Base-by-base conservation (phyloP, 2,329 filamentous ascomycete species). In the Ophiostoma sp. region DNA sequence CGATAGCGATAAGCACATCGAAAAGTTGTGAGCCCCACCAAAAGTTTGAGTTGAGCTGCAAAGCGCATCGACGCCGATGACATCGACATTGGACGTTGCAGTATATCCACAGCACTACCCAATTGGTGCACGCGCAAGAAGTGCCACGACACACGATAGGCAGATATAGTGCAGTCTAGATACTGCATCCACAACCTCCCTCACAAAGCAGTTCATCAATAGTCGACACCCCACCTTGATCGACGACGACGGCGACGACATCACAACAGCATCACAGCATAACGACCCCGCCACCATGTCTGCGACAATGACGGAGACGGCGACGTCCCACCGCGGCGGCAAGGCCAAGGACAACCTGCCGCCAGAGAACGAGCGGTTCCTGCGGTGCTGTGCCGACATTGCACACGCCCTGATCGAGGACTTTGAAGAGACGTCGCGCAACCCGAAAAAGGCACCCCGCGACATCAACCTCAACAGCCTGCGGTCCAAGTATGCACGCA, bases 311-410 rank as follows among this genome's bases (percentile, higher is more conserved):
- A 82, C 79, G 40, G 74, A 77, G 71, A 82, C 78, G 71, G 87
- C 91, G 83, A 87, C 89, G 72, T 88, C 84, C 55, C 65, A 36
- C 58, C 65, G n/a, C 36, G 52, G 49, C 63, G 63, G 41, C 27
- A 47, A 41, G 16, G 64, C 74, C 95, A 92, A 78, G 89, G 84
- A 75, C 78, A 86, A 74, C 74, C 84, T 97, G 12, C 86, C 92
- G 2, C 92, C 95, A 40, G 95, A 99, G 79, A 97, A 93, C 79
- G 95, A 99, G 80, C 89, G 95, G 66, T 97, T 91, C 78, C 86
- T 98, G 78, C 87, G 93, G 77, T 95, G 93, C 74, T 99, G 96
- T 79, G 93, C 94, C 71, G 96, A 99, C 74, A 93, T 99, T 75
- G 94, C 93, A 66, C 96, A 92, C 76, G 90, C 89, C 67, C 85